Conservation (phyloP, 2,329 filamentous ascomycete genomes). For the Xylariaceae sp. region DNA sequence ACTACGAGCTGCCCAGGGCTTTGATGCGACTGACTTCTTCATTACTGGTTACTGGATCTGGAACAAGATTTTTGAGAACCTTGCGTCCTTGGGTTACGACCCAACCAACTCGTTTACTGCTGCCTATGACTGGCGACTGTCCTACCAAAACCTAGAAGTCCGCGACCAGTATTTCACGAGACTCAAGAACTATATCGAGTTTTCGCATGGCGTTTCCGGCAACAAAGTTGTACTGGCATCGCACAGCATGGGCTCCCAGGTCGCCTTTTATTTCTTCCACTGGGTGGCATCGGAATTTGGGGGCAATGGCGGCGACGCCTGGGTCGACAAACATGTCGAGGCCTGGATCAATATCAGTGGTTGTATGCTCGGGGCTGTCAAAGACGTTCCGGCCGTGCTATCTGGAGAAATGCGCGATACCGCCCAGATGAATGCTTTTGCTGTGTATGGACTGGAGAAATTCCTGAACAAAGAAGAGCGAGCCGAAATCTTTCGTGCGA, state of each 20-base stretch:
- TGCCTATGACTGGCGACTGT: conserved; percentile 87
- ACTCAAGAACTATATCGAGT: conserved; percentile 86
- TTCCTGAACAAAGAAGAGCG: conserved; percentile 89
- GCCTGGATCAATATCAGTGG: conserved; percentile 98
- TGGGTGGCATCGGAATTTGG: conserved; percentile 77
- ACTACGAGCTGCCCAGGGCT: conserved; percentile 88
- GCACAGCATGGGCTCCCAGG: conserved; percentile 97
- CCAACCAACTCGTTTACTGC: conserved; percentile 71
- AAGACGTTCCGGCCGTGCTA: conserved; percentile 84
- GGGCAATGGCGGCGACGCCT: conserved; percentile 77
- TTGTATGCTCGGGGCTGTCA: conserved; percentile 93
- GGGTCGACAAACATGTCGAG: conserved; percentile 88
- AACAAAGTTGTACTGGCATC: conserved; percentile 84
- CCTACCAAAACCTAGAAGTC: conserved; percentile 83
- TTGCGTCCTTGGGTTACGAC: conserved; percentile 94
- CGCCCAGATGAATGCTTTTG: conserved; percentile 91
- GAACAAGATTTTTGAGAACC: conserved; percentile 97
- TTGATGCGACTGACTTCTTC: conserved; percentile 97
- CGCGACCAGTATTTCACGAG: conserved; percentile 93
- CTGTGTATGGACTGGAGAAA: conserved; percentile 94
- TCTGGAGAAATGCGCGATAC: conserved; percentile 99
- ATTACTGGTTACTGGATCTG: conserved; percentile 95
- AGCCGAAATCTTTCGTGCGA: conserved; percentile 89
- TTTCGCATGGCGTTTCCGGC: conserved; percentile 67
- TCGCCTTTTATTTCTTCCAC: conserved; percentile 81